Evolutionary conservation across 495 filamentous ascomycete genomes (phyloP).

Genomic region (Talaromyces wortmannii): DNA sequence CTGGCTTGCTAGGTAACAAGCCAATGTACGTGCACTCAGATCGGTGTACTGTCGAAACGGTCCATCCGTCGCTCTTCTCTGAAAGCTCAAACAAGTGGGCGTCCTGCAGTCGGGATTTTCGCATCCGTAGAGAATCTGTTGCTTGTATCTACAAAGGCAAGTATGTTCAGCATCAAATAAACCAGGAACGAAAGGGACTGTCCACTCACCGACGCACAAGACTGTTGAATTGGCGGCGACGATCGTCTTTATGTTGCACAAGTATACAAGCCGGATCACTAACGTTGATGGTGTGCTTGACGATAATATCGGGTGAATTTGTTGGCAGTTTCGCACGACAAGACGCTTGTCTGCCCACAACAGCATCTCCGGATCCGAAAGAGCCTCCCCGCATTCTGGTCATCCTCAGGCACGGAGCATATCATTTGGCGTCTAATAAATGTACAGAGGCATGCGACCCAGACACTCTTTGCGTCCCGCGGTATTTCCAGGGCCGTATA

Average conservation of each 20-base stretch:
- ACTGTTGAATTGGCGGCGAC: conserved; percentile 42
- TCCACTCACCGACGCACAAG: conserved; percentile 42
- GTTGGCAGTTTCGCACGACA: conserved; percentile 38
- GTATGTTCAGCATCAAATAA: conserved; percentile 1
- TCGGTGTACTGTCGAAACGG: conserved; percentile 69
- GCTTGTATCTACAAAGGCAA: conserved; percentile 58
- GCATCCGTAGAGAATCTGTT: conserved; percentile 81
- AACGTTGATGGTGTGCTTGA: conserved; percentile 42
- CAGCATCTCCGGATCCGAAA: conserved; percentile 23
- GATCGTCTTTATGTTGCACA: conserved; percentile 41
- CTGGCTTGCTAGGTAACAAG: conserved; percentile 69
- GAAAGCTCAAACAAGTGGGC: conserved; percentile 73
- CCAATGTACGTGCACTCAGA: conserved; percentile 67
- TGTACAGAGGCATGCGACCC: no score
- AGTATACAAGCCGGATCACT: conserved; percentile 37
- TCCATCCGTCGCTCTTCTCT: conserved; percentile 55
- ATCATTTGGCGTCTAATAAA: not conserved
- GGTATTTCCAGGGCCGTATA: no score
- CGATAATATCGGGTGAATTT: conserved; percentile 41
- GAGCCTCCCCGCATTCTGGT: conserved; percentile 43
- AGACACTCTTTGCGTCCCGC: no score
- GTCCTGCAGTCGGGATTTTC: conserved; percentile 61
- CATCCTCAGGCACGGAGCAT: conserved; percentile 18
- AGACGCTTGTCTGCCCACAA: conserved; percentile 22
- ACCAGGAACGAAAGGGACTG: not conserved